These are phyloP conservation scores for Colletotrichum camelliae DNA, from an alignment of 2,329 filamentous ascomycete species.

Conservation along the genomic window DNA sequence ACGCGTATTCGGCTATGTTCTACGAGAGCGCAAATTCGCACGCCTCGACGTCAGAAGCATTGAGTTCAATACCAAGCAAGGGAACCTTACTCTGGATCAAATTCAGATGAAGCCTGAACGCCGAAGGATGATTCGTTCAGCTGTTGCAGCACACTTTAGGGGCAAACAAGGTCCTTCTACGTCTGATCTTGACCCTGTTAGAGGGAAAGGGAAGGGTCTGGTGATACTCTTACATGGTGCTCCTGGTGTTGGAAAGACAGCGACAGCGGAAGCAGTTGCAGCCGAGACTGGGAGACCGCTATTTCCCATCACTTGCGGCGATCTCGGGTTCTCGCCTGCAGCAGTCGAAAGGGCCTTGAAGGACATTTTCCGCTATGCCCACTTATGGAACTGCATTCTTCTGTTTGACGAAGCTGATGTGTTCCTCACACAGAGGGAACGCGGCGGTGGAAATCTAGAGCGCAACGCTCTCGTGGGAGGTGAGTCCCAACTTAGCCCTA, in stretches of 20 bases:
- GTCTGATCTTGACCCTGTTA: no score
- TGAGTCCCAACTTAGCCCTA: no score
- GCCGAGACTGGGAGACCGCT: conserved; percentile 26
- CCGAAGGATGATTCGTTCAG: no score
- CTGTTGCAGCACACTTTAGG: no score
- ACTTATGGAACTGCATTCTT: conserved; percentile 30
- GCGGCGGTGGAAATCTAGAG: neutral
- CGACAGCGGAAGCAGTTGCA: conserved; percentile 24
- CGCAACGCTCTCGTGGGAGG: conserved; percentile 25
- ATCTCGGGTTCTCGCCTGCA: conserved; percentile 27
- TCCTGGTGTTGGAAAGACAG: neutral
- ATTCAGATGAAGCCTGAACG: no score
- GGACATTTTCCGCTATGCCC: conserved; percentile 27
- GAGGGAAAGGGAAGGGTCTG: no score
- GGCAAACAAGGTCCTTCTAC: no score
- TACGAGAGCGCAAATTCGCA: no score
- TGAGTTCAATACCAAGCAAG: no score
- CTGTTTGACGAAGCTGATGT: conserved; percentile 34
- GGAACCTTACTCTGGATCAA: no score
- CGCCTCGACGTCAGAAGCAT: no score
- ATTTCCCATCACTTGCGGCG: conserved; percentile 30
- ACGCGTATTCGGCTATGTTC: no score
- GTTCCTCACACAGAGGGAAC: conserved; percentile 28
- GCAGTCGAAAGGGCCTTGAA: conserved; percentile 26
- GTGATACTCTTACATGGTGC: neutral